Evolutionary conservation across 305 asterid species (phyloP), one percentile per base, ranked within the genome.

Genomic region (Fraxinus nigra): DNA sequence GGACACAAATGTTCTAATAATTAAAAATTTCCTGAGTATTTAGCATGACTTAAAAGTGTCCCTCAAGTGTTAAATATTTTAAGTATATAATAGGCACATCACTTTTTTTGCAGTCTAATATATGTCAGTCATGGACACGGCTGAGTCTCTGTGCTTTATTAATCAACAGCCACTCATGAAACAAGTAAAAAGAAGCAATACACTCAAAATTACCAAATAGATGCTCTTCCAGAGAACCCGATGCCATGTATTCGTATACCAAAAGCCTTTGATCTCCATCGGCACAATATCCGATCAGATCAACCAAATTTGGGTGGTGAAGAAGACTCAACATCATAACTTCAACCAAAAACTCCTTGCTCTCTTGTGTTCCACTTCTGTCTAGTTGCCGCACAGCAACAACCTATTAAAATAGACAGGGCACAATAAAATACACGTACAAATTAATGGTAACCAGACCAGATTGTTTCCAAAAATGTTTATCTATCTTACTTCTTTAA

Each of bases 181-280:
- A n/a, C 32, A 65, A 34, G 24, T 10, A 10, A 33, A 48, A 77
- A 70, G 73, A 75, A 24, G 69, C 40, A 33, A 79, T 13, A 32
- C 34, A 65, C 30, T 3, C 13, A 32, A 38, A 82, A 70, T 75
- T 93, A 95, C 98, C 98, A 70, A 85, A 91, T 10, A 95, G 85
- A 81, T 88, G 89, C 20, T 80, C 80, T 34, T 85, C 86, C 37
- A 93, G 80, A 79, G 90, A 82, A 83, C 97, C 97, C 80, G 37
- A 70, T 20, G 96, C 90, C 83, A 93, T 82, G 90, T 90, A 91
- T 81, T 93, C 98, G 48, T 88, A 95, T 4, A 95, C 98, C 86
- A 95, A 82, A 79, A 95, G 90, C 85, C 98, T 87, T 85, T 95
- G 98, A 80, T 95, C 98, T 33, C 98, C 98, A 85, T 95, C 98